phyloP scores from a whole-genome alignment of 306 rosid species.

The Castanea sativa region DNA sequence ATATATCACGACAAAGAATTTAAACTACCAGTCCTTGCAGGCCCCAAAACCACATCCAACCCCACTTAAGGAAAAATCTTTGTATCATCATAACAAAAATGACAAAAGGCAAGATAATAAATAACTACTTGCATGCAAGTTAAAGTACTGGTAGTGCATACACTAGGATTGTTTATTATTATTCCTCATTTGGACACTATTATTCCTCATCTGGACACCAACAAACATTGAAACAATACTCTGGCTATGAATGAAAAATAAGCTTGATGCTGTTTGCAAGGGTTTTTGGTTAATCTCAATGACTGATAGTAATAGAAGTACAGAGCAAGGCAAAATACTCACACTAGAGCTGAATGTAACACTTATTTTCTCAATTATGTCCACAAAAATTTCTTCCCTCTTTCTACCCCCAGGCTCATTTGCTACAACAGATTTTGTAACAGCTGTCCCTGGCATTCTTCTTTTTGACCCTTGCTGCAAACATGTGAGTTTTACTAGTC shows the following conservation, averaged over 20 bases:
- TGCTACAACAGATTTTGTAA: conserved; percentile 84
- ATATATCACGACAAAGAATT: too few relatives aligned
- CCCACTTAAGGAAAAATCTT: too few relatives aligned
- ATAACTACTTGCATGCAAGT: too few relatives aligned
- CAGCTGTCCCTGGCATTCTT: conserved; percentile 90
- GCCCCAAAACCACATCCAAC: too few relatives aligned
- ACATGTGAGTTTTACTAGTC: conserved; percentile 23
- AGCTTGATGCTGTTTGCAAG: not conserved
- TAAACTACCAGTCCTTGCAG: too few relatives aligned
- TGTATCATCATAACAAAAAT: too few relatives aligned
- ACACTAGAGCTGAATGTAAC: conserved; percentile 94
- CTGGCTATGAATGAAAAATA: not conserved
- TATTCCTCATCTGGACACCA: too few relatives aligned
- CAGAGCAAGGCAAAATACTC: conserved; percentile 28
- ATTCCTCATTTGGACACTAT: too few relatives aligned
- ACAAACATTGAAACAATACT: too few relatives aligned
- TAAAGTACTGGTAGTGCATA: too few relatives aligned
- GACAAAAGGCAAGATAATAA: too few relatives aligned
- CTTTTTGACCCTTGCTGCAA: conserved; percentile 77
- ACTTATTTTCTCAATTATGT: conserved; percentile 90
- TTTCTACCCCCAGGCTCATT: conserved; percentile 89
- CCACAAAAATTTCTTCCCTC: conserved; percentile 96
- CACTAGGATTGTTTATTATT: too few relatives aligned
- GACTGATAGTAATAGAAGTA: not conserved
- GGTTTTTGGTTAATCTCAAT: not conserved